Conservation (phyloP, 1,284 basidiomycete species). For the Serendipita sp. region DNA sequence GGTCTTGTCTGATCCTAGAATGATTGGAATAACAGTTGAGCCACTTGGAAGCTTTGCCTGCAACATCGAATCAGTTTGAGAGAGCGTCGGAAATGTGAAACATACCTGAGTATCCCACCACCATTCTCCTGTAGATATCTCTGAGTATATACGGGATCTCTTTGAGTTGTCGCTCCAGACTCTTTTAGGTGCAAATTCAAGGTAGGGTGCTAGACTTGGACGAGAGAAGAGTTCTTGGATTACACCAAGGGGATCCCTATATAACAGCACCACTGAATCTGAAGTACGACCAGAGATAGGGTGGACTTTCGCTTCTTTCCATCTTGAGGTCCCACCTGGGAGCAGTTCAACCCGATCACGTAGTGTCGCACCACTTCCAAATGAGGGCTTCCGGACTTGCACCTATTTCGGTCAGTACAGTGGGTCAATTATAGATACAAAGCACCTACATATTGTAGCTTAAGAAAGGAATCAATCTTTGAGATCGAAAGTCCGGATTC, state of each 20-base stretch:
- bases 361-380: neutral
- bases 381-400: neutral
- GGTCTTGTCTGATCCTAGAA: conserved; percentile 10
- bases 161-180: neutral
- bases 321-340: neutral
- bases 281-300: neutral
- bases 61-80: neutral
- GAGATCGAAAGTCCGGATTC: neutral
- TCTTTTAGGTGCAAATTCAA: neutral
- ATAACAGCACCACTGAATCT: neutral
- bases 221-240: neutral
- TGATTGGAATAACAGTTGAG: conserved; percentile 6
- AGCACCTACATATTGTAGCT: neutral
- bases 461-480: neutral
- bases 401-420: neutral
- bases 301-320: neutral
- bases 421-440: neutral
- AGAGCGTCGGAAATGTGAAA: neutral
- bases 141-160: neutral
- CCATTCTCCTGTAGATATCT: neutral
- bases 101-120: neutral
- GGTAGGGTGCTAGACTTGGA: neutral
- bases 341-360: neutral
- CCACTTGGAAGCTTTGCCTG: neutral
- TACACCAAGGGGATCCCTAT: neutral